Conservation (phyloP, 2,329 filamentous ascomycete genomes). For the Cladophialophora carrionii region DNA sequence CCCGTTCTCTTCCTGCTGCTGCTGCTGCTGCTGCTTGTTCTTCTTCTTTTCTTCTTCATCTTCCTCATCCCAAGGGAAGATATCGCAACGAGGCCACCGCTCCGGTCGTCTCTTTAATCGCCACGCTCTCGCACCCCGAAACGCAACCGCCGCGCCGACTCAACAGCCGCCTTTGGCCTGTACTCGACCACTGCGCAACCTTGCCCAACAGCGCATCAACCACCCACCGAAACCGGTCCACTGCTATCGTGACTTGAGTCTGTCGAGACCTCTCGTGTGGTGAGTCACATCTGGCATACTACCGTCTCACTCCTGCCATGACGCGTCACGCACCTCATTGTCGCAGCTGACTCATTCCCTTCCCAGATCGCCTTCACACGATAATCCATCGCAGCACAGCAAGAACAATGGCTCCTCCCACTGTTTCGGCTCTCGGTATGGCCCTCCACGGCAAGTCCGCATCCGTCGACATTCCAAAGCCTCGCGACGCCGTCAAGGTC, state of each 20-base stretch:
- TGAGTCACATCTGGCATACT: constrained; percentile 28
- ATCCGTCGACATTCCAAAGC: constrained; percentile 55
- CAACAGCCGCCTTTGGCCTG: constrained; percentile 22
- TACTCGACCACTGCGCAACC: constrained; percentile 20
- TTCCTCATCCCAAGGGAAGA: constrained; percentile 38
- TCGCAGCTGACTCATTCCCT: constrained; percentile 35
- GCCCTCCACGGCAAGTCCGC: constrained; percentile 56
- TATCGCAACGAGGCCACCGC: constrained; percentile 34
- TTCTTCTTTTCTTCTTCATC: constrained; percentile 30
- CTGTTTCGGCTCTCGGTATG: constrained; percentile 53
- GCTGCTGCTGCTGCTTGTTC: constrained; percentile 15
- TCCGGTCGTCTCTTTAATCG: constrained; percentile 35
- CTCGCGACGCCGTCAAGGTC: constrained; percentile 45
- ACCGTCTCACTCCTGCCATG: not conserved
- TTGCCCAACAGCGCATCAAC: constrained; percentile 23
- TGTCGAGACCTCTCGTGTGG: constrained; percentile 26
- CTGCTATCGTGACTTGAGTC: constrained; percentile 25
- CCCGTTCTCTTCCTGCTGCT: constrained; percentile 26
- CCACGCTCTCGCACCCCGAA: constrained; percentile 18
- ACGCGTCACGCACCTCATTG: constrained; percentile 21
- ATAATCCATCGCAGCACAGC: constrained; percentile 29
- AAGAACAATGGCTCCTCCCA: constrained; percentile 50
- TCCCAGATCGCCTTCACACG: constrained; percentile 24
- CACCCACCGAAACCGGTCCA: constrained; percentile 6
- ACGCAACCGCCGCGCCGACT: constrained; percentile 24